Base-by-base conservation (phyloP, 2,329 filamentous ascomycete genomes). In the Aspergillus sp. region DNA sequence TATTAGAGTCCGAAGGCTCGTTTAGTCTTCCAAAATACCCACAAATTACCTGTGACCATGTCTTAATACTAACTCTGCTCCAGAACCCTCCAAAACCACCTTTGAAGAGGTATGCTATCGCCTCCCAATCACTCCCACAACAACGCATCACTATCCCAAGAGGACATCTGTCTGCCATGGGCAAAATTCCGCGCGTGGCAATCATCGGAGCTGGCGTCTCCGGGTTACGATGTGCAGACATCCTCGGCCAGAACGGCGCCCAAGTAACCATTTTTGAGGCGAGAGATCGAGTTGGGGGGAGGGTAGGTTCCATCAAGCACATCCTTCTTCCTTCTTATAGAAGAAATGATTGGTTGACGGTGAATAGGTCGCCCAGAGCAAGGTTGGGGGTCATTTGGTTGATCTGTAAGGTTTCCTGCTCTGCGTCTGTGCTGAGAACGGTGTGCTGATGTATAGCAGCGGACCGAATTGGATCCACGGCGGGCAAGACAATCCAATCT, bases 391-490 rank as follows among this genome's bases (percentile, higher is more conserved):
- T 7, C 73, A 79, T 61, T 54, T 72, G 10, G 74, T 83, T 39
- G 81, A 84, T 63, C 64, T 82, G 78, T 81, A 71, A 56, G 76
- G 52, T 42, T 5, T 41, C 9, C 17, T n/a, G 23, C 13, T 22
- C 30, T 9, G 9, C 19, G 6, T 20, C 20, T 25, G 25, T 25
- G 25, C 9, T 20, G 19, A 20, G 27, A 41, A 39, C 17, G 42
- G 42, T 23, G 46, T 39, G 30, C 55, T 64, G 44, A 60, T 48
- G 12, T 23, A 41, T 42, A 13, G 19, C 25, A 82, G 79, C 10
- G 81, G 81, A 2, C 78, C 81, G 1, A 84, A 83, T 53, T 84
- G 81, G 81, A 83, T 84, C 44, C 81, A 84, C 60, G 81, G 81
- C 13, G 78, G 77, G 1, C 68, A 77, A 2, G 66, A 77, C 37